Evolutionary conservation across 164 flowering plant genomes (phyloP).

Genomic region (Protea cynaroides): DNA sequence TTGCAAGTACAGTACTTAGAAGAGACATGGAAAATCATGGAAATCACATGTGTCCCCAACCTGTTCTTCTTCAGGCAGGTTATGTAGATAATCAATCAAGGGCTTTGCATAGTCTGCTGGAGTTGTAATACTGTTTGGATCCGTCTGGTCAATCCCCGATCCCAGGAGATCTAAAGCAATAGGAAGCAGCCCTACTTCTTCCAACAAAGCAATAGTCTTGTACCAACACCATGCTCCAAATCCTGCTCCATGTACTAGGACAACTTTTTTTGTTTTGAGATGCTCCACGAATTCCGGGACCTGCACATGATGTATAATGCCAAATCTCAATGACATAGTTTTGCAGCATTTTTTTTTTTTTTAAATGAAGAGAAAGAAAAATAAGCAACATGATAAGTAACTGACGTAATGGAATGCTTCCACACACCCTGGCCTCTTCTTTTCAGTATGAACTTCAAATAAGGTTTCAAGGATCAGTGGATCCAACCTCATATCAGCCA

Average conservation of each 20-base stretch:
- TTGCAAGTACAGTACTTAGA: background rate
- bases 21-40: background rate
- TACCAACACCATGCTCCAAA: constrained; percentile 99
- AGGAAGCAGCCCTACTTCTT: constrained; percentile 74
- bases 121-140: constrained; percentile 50
- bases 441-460: too few relatives aligned
- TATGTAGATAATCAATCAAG: constrained; percentile 52
- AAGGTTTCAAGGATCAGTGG: too few relatives aligned
- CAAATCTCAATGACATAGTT: background rate
- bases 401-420: too few relatives aligned
- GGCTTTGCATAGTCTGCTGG: constrained; percentile 82
- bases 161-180: constrained; percentile 78
- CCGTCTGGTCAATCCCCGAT: constrained; percentile 70
- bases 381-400: too few relatives aligned
- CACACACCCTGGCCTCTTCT: too few relatives aligned
- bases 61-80: constrained; percentile 78
- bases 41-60: constrained; percentile 21
- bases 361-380: too few relatives aligned
- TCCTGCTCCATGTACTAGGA: constrained; percentile 94
- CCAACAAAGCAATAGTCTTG: constrained; percentile 78
- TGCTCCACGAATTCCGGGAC: constrained; percentile 54
- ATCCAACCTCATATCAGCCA: background rate
- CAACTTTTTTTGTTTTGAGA: constrained; percentile 54
- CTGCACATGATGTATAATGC: constrained; percentile 26
- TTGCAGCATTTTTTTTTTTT: background rate